Conservation (phyloP, 306 rosid genomes). For the Cucurbita argyrosperma region DNA sequence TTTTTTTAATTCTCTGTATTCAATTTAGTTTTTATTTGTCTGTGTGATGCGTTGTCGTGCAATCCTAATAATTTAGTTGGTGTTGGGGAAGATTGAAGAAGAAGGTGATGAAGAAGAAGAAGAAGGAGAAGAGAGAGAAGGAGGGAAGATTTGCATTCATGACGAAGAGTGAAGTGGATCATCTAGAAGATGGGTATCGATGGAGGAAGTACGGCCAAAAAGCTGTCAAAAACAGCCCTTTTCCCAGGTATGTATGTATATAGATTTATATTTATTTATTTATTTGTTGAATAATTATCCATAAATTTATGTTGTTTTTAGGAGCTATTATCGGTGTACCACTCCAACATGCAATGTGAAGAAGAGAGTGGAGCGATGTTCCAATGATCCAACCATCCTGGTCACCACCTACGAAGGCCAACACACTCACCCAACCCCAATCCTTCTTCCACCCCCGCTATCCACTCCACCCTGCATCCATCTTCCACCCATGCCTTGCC, state of each 20-base stretch:
- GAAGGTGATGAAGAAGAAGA: slow-evolving; percentile 59
- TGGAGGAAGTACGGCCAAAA: slow-evolving; percentile 99
- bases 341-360: slow-evolving; percentile 51
- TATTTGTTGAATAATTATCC: no score
- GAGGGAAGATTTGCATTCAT: slow-evolving; percentile 66
- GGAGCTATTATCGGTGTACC: slow-evolving; percentile 98
- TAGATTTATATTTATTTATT: no score
- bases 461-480: background rate
- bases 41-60: no score
- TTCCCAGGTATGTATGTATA: slow-evolving; percentile 46
- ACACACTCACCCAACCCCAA: slow-evolving; percentile 62
- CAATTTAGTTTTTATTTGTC: no score
- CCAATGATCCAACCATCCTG: slow-evolving; percentile 37
- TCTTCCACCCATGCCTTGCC: background rate
- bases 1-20: no score
- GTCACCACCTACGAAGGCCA: slow-evolving; percentile 89
- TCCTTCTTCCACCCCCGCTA: slow-evolving; percentile 10
- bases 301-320: background rate
- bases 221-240: slow-evolving; percentile 87
- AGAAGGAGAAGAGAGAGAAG: slow-evolving; percentile 43
- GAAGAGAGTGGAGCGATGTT: slow-evolving; percentile 87
- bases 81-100: slow-evolving; percentile 11
- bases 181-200: slow-evolving; percentile 72
- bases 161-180: slow-evolving; percentile 84
- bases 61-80: no score